These are phyloP conservation scores for Debaryomyces tyrocola DNA, from an alignment of 805 yeast species.

Conservation along the genomic window DNA sequence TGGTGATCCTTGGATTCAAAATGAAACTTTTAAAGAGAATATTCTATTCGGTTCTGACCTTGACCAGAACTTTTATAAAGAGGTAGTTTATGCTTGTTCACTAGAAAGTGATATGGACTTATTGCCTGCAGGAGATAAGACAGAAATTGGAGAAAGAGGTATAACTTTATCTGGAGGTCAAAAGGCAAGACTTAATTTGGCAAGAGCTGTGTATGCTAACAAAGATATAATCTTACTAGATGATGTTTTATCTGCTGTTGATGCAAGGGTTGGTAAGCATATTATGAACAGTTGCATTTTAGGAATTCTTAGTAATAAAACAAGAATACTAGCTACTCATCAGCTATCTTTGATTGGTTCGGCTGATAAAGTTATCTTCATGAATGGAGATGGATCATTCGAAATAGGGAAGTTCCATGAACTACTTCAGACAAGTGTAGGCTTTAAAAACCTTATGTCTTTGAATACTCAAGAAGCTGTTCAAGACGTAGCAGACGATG, in stretches of 20 bases:
- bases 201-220: slow-evolving; percentile 74
- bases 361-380: slow-evolving; percentile 69
- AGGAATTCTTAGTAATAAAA: slow-evolving; percentile 56
- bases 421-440: slow-evolving; percentile 38
- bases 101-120: slow-evolving; percentile 62
- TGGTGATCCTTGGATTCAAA: slow-evolving; percentile 85
- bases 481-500: slow-evolving; percentile 13
- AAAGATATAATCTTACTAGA: slow-evolving; percentile 69
- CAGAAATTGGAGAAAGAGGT: slow-evolving; percentile 86
- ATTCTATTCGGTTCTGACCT: slow-evolving; percentile 64
- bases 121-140: slow-evolving; percentile 71
- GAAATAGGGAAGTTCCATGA: slow-evolving; percentile 62
- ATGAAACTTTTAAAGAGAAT: slow-evolving; percentile 74
- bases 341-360: slow-evolving; percentile 68
- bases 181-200: slow-evolving; percentile 77
- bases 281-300: slow-evolving; percentile 68
- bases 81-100: slow-evolving; percentile 65
- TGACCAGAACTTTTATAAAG: slow-evolving; percentile 50
- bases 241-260: slow-evolving; percentile 83
- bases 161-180: slow-evolving; percentile 88
- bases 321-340: slow-evolving; percentile 81
- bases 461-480: slow-evolving; percentile 22
- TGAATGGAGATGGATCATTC: slow-evolving; percentile 63
- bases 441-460: slow-evolving; percentile 40
- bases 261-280: slow-evolving; percentile 82